Percentiles rank a stretch among this genome's conserved stretches.
Conservation (phyloP, 768 basidiomycete genomes). For the Auriculariales sp. region DNA sequence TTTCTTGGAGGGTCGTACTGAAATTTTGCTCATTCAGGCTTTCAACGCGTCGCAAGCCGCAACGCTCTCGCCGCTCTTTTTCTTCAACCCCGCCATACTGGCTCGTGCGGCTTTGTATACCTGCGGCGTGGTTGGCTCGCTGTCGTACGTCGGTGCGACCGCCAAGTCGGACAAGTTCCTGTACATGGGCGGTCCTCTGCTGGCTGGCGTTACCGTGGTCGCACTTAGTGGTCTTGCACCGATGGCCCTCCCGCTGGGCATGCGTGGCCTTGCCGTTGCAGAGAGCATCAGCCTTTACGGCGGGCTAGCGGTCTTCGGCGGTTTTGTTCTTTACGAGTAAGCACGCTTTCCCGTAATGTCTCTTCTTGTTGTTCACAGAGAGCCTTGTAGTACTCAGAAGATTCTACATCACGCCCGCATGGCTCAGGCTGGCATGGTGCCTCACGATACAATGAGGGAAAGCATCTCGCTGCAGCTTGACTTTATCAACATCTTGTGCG, state of each 20-base stretch:
- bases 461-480: slow-evolving; percentile 68
- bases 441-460: slow-evolving; percentile 64
- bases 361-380: neutral
- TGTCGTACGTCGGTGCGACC: slow-evolving; percentile 81
- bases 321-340: slow-evolving; percentile 78
- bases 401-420: slow-evolving; percentile 63
- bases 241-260: slow-evolving; percentile 73
- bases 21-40: slow-evolving; percentile 26
- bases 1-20: slow-evolving; percentile 5
- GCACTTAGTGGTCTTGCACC: slow-evolving; percentile 79
- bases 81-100: slow-evolving; percentile 71
- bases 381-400: slow-evolving; percentile 55
- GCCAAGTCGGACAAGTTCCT: slow-evolving; percentile 79
- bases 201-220: slow-evolving; percentile 81
- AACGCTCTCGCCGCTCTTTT: slow-evolving; percentile 78
- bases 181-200: slow-evolving; percentile 73
- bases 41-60: slow-evolving; percentile 83
- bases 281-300: slow-evolving; percentile 77
- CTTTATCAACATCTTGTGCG: slow-evolving; percentile 82
- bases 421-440: slow-evolving; percentile 51
- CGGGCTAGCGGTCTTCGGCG: slow-evolving; percentile 75
- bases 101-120: slow-evolving; percentile 83
- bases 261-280: slow-evolving; percentile 59
- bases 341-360: slow-evolving; percentile 16
- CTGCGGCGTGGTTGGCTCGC: slow-evolving; percentile 68